Conservation (phyloP, 2,329 filamentous ascomycete species). For the Lithohypha guttulata region DNA sequence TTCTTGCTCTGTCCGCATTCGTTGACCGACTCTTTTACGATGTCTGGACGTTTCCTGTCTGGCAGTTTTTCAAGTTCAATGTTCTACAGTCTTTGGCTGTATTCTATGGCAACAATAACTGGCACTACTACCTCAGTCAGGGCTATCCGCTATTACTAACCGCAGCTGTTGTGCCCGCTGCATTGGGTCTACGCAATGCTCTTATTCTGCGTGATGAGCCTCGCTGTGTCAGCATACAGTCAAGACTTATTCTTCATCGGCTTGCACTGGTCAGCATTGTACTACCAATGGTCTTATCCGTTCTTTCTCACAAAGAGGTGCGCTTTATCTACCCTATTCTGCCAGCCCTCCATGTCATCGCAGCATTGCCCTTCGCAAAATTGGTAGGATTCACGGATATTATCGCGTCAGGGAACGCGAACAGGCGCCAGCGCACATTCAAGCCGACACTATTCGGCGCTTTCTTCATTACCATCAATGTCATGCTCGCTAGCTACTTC, state of each 20-base stretch:
- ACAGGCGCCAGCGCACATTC: background rate
- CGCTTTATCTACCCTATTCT: conserved; percentile 92
- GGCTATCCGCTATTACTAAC: conserved; percentile 79
- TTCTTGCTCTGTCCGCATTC: conserved; percentile 53
- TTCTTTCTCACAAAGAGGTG: conserved; percentile 91
- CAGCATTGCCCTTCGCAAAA: conserved; percentile 53
- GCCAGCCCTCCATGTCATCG: conserved; percentile 71
- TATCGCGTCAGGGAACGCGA: too few relatives aligned
- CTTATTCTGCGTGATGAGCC: background rate
- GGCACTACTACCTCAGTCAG: conserved; percentile 89
- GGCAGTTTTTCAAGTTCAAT: conserved; percentile 85
- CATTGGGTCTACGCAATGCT: conserved; percentile 33
- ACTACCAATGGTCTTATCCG: conserved; percentile 55
- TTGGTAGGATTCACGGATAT: conserved; percentile 48
- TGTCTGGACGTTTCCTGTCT: conserved; percentile 76
- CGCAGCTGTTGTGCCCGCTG: conserved; percentile 57
- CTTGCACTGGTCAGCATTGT: conserved; percentile 50
- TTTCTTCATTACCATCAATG: conserved; percentile 56
- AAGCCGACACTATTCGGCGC: conserved; percentile 27
- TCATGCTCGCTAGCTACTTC: conserved; percentile 61
- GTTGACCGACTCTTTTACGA: conserved; percentile 73
- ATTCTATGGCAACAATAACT: conserved; percentile 83
- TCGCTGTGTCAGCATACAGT: conserved; percentile 1
- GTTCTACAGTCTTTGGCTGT: conserved; percentile 74
- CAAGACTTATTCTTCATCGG: conserved; percentile 35